Evolutionary conservation across 805 yeast species (phyloP).

Genomic region (Lipomyces spencermartinsiae): DNA sequence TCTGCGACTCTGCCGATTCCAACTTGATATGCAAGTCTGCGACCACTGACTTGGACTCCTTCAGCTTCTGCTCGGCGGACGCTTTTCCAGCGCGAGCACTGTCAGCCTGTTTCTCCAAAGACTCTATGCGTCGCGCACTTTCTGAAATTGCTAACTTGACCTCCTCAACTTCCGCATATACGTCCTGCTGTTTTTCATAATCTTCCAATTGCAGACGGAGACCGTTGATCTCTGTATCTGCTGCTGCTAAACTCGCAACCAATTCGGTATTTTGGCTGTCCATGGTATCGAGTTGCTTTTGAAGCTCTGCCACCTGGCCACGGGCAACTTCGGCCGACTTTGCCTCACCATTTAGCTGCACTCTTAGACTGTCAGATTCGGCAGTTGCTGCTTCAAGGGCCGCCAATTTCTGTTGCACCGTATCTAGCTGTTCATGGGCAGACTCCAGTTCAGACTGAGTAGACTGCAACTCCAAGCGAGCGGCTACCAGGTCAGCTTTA

Average conservation of each 20-base stretch:
- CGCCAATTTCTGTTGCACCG: conserved; percentile 7
- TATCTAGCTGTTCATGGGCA: conserved; percentile 32
- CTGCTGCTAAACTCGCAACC: not conserved
- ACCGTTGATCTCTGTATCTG: not conserved
- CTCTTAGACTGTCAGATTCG: not conserved
- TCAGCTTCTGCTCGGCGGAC: conserved; percentile 20
- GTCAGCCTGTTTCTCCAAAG: conserved; percentile 26
- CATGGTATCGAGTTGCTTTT: conserved; percentile 28
- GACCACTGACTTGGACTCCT: conserved; percentile 17
- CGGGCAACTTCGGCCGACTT: not conserved
- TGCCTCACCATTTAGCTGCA: conserved; percentile 1
- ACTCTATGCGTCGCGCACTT: conserved; percentile 16
- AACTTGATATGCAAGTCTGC: conserved; percentile 17
- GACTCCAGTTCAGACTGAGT: not conserved
- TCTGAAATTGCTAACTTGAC: conserved; percentile 26
- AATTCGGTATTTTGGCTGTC: conserved; percentile 5
- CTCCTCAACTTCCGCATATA: conserved; percentile 23
- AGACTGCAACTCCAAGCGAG: conserved; percentile 18
- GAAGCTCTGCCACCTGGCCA: conserved; percentile 24
- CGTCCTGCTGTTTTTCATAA: not conserved
- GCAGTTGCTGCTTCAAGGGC: not conserved
- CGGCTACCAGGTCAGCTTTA: not conserved
- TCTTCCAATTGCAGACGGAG: not conserved
- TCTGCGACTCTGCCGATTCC: conserved; percentile 24
- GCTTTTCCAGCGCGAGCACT: conserved; percentile 10